These are phyloP conservation scores for Silybum marianum DNA, from an alignment of 129 eudicot genomes.

Conservation along the genomic window DNA sequence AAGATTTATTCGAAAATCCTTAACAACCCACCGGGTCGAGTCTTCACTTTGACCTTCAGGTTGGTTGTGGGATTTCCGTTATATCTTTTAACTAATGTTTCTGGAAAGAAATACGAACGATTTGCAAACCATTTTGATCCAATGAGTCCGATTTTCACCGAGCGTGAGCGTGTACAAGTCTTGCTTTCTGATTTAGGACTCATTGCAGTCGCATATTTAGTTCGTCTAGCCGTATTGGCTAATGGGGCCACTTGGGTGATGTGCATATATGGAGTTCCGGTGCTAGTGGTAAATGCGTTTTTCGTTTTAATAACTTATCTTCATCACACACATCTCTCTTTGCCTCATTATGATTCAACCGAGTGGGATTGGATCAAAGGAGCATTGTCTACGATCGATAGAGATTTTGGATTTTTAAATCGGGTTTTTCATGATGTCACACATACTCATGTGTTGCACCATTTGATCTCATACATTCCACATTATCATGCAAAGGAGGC, in stretches of 20 bases:
- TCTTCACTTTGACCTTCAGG: conserved; percentile 20
- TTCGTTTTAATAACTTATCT: conserved; percentile 21
- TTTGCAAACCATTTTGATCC: conserved; percentile 27
- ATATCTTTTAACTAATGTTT: conserved; percentile 21
- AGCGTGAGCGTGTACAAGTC: conserved; percentile 17
- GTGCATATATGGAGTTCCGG: conserved; percentile 26
- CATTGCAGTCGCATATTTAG: conserved; percentile 1
- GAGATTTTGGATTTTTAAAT: conserved; percentile 11
- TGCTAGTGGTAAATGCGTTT: conserved; percentile 18
- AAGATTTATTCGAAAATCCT: conserved; percentile 19
- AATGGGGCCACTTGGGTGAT: conserved; percentile 20
- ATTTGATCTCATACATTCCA: conserved; percentile 33
- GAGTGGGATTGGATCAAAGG: too few relatives aligned
- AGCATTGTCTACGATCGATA: too few relatives aligned
- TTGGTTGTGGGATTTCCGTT: conserved; percentile 16
- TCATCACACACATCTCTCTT: conserved; percentile 24
- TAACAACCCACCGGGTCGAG: conserved; percentile 32
- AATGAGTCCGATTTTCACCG: not conserved
- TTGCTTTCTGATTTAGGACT: conserved; percentile 20
- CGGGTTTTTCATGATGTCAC: conserved; percentile 33
- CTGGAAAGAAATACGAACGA: conserved; percentile 22
- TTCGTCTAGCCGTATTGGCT: conserved; percentile 9
- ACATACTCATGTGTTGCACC: conserved; percentile 33
- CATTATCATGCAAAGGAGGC: conserved; percentile 35
- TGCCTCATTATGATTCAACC: not conserved